Base-by-base conservation (phyloP, 345 rosid species). In the Cardamine resedifolia region DNA sequence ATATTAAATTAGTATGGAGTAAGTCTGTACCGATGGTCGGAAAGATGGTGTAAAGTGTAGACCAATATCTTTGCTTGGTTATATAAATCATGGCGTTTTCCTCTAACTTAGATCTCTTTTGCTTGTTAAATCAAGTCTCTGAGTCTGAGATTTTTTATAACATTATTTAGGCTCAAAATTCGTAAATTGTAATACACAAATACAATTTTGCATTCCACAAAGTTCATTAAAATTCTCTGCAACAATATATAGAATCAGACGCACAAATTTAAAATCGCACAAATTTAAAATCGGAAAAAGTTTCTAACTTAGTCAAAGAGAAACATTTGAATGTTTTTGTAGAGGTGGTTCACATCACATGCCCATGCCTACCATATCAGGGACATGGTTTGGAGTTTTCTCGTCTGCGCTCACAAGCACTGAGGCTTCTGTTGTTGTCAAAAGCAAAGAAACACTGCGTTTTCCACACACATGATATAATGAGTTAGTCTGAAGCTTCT, bases 351-450 rank as follows among this genome's bases (percentile, higher is more conserved):
- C 19, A 26, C n/a, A 75, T 76, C 66, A 76, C 79, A 76, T 86
- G 61, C 66, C 91, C 90, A 90, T 83, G 38, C 65, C 73, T 52
- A 73, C 78, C 89, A 92, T 85, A 39, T 76, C 78, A 20, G 93
- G 92, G 86, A 90, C 80, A 3, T 82, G 93, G 33, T 82, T 83
- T 30, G 96, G 85, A 64, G 87, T 85, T 45, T 81, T 84, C 74
- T 59, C 89, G 23, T 81, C 56, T 26, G 82, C 77, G 59, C 55
- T 81, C 60, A 85, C 98, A 63, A 85, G 65, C 12, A 90, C 81
- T 10, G 89, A 53, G 2, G 89, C 97, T 77, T 93, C 98, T 1
- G 97, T 88, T 20, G 98, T 93, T 1, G 96, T 83, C 88, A 93
- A 72, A 27, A 93, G 87, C 87, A 86, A 77, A 0, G 96, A 90